Percentiles rank a stretch among this genome's conserved stretches.
These are phyloP conservation scores for Telopea speciosissima DNA, from an alignment of 177 flowering plant genomes.

Conservation along the genomic window DNA sequence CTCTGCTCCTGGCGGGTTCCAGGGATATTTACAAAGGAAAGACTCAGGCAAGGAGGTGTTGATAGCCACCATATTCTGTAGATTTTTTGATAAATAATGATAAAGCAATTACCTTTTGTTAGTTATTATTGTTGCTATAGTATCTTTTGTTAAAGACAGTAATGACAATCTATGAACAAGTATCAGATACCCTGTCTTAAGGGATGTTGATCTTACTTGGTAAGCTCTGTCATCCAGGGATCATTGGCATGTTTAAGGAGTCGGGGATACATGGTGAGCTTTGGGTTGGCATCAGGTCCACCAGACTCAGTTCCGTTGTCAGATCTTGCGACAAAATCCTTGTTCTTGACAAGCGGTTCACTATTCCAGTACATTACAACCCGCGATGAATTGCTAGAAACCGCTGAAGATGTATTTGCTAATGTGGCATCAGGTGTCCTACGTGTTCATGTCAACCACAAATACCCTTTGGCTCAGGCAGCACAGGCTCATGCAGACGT, in stretches of 20 bases:
- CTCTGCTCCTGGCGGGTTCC: no score
- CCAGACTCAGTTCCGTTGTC: constrained; percentile 79
- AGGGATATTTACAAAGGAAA: no score
- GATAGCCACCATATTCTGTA: no score
- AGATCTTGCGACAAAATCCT: constrained; percentile 55
- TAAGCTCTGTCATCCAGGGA: constrained; percentile 40
- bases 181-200: neutral
- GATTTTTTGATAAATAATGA: no score
- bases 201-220: neutral
- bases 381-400: constrained; percentile 66
- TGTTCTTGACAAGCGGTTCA: constrained; percentile 79
- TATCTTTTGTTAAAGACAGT: neutral
- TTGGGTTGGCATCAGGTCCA: constrained; percentile 78
- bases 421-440: constrained; percentile 53
- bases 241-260: constrained; percentile 71
- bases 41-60: no score
- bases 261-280: constrained; percentile 82
- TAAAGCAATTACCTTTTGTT: no score
- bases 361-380: constrained; percentile 52
- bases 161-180: neutral
- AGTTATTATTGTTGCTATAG: no score
- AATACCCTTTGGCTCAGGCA: constrained; percentile 69
- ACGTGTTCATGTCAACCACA: constrained; percentile 64
- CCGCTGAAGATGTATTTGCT: constrained; percentile 72
- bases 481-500: constrained; percentile 76